A percentile compares a stretch with the other conserved stretches of the same genome.
Conservation (phyloP, 371 early-diverging fungal genomes). For the Gilbertella persicaria region DNA sequence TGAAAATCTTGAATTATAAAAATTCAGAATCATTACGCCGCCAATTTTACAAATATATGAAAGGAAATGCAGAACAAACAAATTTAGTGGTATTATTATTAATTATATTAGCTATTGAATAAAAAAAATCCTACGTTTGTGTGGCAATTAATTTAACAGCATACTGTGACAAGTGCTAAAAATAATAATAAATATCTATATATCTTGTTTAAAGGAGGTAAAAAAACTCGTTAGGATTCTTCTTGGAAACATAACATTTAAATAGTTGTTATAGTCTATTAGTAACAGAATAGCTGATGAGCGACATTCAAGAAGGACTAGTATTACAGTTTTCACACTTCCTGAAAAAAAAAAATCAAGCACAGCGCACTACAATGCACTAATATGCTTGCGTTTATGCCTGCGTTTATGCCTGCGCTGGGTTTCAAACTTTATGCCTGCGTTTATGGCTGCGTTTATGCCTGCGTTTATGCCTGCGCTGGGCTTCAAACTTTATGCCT, state of each 20-base stretch:
- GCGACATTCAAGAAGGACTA: slow-evolving; percentile 11
- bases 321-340: not conserved
- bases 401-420: slow-evolving; percentile 1
- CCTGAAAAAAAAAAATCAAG: slow-evolving; percentile 2
- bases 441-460: not conserved
- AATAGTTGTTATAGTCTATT: slow-evolving; percentile 14
- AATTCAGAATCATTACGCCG: too few species aligned
- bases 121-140: not conserved
- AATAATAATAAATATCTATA: slow-evolving; percentile 12
- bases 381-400: not conserved
- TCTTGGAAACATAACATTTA: slow-evolving; percentile 10
- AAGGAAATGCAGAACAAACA: slow-evolving; percentile 1
- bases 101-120: slow-evolving; percentile 1
- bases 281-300: slow-evolving; percentile 9
- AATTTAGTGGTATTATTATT: not conserved
- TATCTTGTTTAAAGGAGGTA: slow-evolving; percentile 6
- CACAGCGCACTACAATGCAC: not conserved
- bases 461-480: slow-evolving; percentile 2
- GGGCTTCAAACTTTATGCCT: not conserved
- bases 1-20: too few species aligned
- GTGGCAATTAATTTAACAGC: slow-evolving; percentile 6
- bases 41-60: too few species aligned
- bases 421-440: not conserved
- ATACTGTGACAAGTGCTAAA: slow-evolving; percentile 3
- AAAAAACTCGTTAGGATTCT: slow-evolving; percentile 18